A percentile compares a stretch with the other conserved stretches of the same genome.
Conservation (phyloP, 2,329 filamentous ascomycete genomes). For the Clonostachys solani region DNA sequence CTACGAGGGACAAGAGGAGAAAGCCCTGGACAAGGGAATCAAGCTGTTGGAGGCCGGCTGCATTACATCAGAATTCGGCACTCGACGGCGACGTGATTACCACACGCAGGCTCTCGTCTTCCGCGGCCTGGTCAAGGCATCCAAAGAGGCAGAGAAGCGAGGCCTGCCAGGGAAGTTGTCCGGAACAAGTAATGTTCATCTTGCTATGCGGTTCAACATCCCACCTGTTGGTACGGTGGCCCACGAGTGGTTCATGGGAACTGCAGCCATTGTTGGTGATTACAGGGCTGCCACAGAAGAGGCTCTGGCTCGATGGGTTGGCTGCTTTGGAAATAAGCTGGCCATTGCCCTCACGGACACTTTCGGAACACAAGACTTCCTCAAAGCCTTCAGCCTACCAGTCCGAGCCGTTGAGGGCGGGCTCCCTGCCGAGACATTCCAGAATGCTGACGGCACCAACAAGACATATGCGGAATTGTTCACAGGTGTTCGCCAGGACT, state of each 20-base stretch:
- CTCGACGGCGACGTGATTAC: conserved; percentile 83
- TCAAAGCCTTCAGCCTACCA: conserved; percentile 75
- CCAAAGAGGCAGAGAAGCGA: conserved; percentile 61
- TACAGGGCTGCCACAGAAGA: conserved; percentile 82
- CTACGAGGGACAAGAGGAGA: conserved; percentile 80
- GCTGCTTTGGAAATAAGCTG: conserved; percentile 81
- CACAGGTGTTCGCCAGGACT: conserved; percentile 83
- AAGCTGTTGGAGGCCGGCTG: conserved; percentile 78
- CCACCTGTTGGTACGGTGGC: conserved; percentile 83
- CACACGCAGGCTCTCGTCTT: conserved; percentile 93
- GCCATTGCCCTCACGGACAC: conserved; percentile 93
- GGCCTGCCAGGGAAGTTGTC: conserved; percentile 70
- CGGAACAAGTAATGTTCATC: conserved; percentile 94
- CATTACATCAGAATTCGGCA: conserved; percentile 90
- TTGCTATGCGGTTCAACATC: conserved; percentile 89
- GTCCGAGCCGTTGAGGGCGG: conserved; percentile 38
- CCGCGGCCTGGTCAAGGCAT: conserved; percentile 75
- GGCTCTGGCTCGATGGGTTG: conserved; percentile 83
- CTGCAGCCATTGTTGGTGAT: conserved; percentile 83
- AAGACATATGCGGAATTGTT: conserved; percentile 79
- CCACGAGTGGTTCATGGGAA: conserved; percentile 99
- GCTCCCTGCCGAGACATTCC: conserved; percentile 34
- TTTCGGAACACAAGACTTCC: conserved; percentile 87
- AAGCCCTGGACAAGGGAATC: conserved; percentile 77
- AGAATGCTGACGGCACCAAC: conserved; percentile 28